Percentiles rank a stretch among this genome's conserved stretches.
phyloP scores from a whole-genome alignment of 2,329 filamentous ascomycete species.

The Fusarium illudens region DNA sequence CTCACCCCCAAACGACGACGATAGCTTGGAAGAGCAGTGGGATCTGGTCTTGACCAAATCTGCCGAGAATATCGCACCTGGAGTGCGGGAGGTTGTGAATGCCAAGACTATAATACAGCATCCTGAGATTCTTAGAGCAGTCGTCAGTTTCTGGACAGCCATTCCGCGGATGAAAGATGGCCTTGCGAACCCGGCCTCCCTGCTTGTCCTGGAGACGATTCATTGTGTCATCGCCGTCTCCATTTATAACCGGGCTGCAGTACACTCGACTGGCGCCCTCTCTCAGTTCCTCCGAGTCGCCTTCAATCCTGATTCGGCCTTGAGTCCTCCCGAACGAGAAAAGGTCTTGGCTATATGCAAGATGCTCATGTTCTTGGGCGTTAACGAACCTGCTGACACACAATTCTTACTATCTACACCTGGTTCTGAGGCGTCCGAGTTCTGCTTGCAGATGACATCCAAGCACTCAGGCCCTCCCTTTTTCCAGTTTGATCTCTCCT shows the following conservation, averaged over 20 bases:
- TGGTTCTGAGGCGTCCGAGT: slow-evolving; percentile 67
- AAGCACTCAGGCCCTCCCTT: slow-evolving; percentile 81
- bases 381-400: slow-evolving; percentile 83
- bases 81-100: slow-evolving; percentile 59
- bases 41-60: slow-evolving; percentile 50
- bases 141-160: slow-evolving; percentile 71
- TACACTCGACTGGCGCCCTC: slow-evolving; percentile 77
- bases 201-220: slow-evolving; percentile 73
- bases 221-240: slow-evolving; percentile 66
- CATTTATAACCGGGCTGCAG: slow-evolving; percentile 72
- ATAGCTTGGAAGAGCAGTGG: slow-evolving; percentile 50
- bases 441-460: slow-evolving; percentile 76
- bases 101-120: slow-evolving; percentile 64
- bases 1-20: slow-evolving; percentile 37
- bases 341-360: slow-evolving; percentile 73
- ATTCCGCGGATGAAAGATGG: slow-evolving; percentile 59
- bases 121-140: slow-evolving; percentile 68
- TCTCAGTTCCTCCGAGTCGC: slow-evolving; percentile 71
- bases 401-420: slow-evolving; percentile 71
- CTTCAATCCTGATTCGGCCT: slow-evolving; percentile 61
- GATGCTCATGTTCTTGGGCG: slow-evolving; percentile 75
- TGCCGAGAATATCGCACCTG: slow-evolving; percentile 49
- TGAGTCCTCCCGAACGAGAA: slow-evolving; percentile 64
- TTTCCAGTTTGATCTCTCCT: slow-evolving; percentile 92
- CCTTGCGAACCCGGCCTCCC: slow-evolving; percentile 61